A percentile compares a stretch with the other conserved stretches of the same genome.
These are phyloP conservation scores for Cryptosporidium sp. DNA, from an alignment of 169 alveolate genomes.

Conservation along the genomic window DNA sequence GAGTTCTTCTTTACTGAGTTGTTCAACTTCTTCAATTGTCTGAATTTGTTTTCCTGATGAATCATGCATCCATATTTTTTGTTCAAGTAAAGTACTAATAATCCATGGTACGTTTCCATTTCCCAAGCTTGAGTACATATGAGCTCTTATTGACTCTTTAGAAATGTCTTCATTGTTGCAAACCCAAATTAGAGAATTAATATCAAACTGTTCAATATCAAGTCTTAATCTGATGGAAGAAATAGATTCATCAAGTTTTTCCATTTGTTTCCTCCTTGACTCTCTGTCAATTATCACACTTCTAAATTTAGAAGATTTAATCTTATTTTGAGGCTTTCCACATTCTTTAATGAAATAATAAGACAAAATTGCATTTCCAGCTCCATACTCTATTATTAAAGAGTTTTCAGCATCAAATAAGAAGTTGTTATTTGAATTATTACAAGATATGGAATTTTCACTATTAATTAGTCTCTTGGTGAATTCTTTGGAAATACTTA, in stretches of 20 bases:
- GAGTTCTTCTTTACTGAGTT: constrained; percentile 18
- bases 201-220: constrained; percentile 60
- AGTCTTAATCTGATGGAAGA: constrained; percentile 48
- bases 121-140: constrained; percentile 34
- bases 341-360: constrained; percentile 62
- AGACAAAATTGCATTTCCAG: constrained; percentile 70
- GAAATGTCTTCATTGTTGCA: constrained; percentile 7
- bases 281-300: constrained; percentile 59
- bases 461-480: background rate
- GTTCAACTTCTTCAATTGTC: background rate
- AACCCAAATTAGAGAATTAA: constrained; percentile 8
- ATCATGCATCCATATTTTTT: constrained; percentile 31
- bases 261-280: constrained; percentile 72
- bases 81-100: constrained; percentile 6
- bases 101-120: constrained; percentile 57
- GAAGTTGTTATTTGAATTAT: background rate
- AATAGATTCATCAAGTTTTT: constrained; percentile 8
- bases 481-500: constrained; percentile 25
- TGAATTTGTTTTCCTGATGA: constrained; percentile 13
- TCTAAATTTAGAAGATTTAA: background rate
- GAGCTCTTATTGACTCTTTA: background rate
- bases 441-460: background rate
- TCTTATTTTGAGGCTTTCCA: background rate
- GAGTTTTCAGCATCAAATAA: constrained; percentile 9
- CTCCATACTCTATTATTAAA: constrained; percentile 58